A percentile compares a stretch with the other conserved stretches of the same genome.
phyloP scores from a whole-genome alignment of 768 basidiomycete genomes.

The Scleroderma citrinum region DNA sequence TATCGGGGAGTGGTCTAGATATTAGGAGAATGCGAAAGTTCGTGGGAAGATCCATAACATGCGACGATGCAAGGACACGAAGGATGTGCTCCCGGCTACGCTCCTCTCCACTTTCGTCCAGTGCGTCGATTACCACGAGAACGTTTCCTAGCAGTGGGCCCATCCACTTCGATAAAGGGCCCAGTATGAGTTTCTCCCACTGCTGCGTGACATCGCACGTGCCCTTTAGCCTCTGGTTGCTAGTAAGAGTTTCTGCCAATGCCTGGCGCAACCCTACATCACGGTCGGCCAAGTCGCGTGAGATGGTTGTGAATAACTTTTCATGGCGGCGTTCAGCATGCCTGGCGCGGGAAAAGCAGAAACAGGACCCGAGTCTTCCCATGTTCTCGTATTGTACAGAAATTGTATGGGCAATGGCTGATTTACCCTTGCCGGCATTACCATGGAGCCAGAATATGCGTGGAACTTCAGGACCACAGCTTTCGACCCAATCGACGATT shows the following conservation, averaged over 20 bases:
- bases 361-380: conserved; percentile 9
- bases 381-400: conserved; percentile 2
- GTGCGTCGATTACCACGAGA: conserved; percentile 23
- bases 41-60: neutral
- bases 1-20: conserved; percentile 5
- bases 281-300: conserved; percentile 13
- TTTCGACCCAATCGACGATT: conserved; percentile 11
- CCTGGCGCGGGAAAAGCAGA: conserved; percentile 9
- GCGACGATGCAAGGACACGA: neutral
- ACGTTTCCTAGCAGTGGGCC: conserved; percentile 12
- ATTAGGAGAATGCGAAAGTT: conserved; percentile 4
- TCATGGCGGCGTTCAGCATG: conserved; percentile 1
- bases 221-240: neutral
- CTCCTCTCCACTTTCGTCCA: conserved; percentile 13
- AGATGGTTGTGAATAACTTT: conserved; percentile 2
- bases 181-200: conserved; percentile 14
- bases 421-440: neutral
- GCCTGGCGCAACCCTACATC: neutral
- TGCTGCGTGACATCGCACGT: conserved; percentile 2
- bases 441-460: neutral
- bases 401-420: conserved; percentile 4
- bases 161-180: conserved; percentile 4
- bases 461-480: neutral
- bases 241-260: neutral
- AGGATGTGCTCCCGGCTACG: conserved; percentile 8